Evolutionary conservation across 345 rosid genomes (phyloP).

Genomic region (Corchorus capsularis): DNA sequence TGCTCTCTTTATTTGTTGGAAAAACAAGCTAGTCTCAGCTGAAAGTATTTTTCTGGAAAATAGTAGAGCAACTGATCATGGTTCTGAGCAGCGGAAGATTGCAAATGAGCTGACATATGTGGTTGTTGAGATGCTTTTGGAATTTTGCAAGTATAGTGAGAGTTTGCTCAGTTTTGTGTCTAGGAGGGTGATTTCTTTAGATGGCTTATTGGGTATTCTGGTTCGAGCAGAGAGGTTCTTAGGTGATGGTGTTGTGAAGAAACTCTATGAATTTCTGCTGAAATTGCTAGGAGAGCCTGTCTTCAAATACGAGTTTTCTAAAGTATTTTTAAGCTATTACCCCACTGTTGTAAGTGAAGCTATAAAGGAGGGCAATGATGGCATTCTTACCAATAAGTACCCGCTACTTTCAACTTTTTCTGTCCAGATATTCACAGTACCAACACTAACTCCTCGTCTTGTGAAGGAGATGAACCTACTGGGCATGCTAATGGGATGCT

Average conservation of each 20-base stretch:
- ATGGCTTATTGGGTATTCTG: slow-evolving; percentile 67
- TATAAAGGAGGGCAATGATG: slow-evolving; percentile 50
- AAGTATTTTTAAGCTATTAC: slow-evolving; percentile 75
- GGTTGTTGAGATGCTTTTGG: slow-evolving; percentile 80
- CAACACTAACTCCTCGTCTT: slow-evolving; percentile 84
- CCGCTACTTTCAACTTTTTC: slow-evolving; percentile 71
- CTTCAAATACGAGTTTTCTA: slow-evolving; percentile 87
- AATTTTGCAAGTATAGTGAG: slow-evolving; percentile 76
- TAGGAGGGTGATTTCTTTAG: slow-evolving; percentile 52
- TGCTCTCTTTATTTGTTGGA: slow-evolving; percentile 66
- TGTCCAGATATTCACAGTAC: slow-evolving; percentile 94
- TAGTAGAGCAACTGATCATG: slow-evolving; percentile 32
- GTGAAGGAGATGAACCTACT: slow-evolving; percentile 82
- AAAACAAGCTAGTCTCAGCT: slow-evolving; percentile 50
- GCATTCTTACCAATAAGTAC: slow-evolving; percentile 50
- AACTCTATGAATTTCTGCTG: slow-evolving; percentile 76
- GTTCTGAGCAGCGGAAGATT: slow-evolving; percentile 35
- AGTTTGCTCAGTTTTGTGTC: slow-evolving; percentile 91
- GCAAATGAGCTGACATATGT: slow-evolving; percentile 69
- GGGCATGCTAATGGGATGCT: slow-evolving; percentile 69
- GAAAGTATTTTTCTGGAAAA: slow-evolving; percentile 44
- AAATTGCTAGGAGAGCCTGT: slow-evolving; percentile 86
- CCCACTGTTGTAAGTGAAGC: slow-evolving; percentile 65
- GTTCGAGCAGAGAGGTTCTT: slow-evolving; percentile 77
- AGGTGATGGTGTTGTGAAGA: slow-evolving; percentile 44